Evolutionary conservation across 176 grass and related monocot species (phyloP).

Genomic region (Avena sativa): DNA sequence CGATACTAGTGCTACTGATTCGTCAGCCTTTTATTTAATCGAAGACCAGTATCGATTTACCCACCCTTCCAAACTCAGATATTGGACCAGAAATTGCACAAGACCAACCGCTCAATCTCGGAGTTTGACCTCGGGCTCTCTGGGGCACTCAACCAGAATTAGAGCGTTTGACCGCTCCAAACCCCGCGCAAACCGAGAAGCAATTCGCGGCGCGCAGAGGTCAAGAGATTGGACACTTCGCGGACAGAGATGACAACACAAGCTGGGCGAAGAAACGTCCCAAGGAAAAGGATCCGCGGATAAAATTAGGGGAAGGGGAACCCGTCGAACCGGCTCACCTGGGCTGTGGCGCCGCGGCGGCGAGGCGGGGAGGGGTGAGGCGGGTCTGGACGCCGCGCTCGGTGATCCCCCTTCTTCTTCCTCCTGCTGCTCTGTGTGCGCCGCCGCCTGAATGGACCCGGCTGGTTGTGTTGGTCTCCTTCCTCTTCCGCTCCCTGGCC

Average conservation of each 20-base stretch:
- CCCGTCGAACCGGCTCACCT: conserved; percentile 39
- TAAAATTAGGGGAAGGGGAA: background rate
- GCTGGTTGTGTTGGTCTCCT: conserved; percentile 19
- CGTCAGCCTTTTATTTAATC: background rate
- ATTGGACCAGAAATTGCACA: background rate
- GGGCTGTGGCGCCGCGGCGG: background rate
- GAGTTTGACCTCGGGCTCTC: conserved; percentile 18
- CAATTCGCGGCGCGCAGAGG: background rate
- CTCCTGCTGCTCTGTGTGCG: background rate
- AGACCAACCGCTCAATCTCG: background rate
- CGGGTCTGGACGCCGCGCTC: conserved; percentile 14
- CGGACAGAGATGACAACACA: background rate
- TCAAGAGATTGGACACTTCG: conserved; percentile 1
- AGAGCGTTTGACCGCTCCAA: background rate
- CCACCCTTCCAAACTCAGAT: background rate
- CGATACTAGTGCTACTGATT: background rate
- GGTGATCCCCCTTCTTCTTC: background rate
- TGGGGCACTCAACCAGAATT: background rate
- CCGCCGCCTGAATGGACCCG: conserved; percentile 55
- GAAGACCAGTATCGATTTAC: background rate
- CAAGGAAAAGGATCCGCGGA: background rate
- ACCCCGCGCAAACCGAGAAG: background rate
- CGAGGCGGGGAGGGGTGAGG: background rate
- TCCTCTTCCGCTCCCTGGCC: background rate
- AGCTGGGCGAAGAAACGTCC: background rate